Evolutionary conservation across 1,284 basidiomycete species (phyloP).

Genomic region (Austroboletus niveus): DNA sequence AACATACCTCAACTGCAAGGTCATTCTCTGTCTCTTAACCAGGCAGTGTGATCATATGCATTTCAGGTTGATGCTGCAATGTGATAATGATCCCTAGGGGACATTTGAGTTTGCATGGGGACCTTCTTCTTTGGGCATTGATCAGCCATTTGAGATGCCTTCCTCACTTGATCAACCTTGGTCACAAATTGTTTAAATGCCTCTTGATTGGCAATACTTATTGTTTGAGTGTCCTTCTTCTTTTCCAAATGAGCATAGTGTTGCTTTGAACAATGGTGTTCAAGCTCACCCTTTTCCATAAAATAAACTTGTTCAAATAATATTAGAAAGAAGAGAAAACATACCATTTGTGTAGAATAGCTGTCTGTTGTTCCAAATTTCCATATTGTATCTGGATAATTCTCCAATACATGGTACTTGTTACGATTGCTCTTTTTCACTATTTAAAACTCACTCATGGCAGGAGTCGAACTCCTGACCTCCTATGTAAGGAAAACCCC

Average conservation of each 20-base stretch:
- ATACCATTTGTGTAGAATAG: not conserved
- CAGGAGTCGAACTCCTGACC: too few relatives aligned
- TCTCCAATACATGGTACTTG: slow-evolving; percentile 1
- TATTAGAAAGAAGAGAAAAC: not conserved
- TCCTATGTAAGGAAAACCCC: too few relatives aligned
- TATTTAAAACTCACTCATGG: too few relatives aligned
- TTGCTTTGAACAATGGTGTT: not conserved
- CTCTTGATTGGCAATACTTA: not conserved
- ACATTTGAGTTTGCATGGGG: not conserved
- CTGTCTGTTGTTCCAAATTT: not conserved
- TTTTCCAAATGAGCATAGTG: not conserved
- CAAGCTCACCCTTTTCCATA: not conserved
- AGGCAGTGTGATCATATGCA: not conserved
- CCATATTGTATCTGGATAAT: slow-evolving; percentile 20
- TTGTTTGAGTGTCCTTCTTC: not conserved
- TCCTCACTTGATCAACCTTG: not conserved
- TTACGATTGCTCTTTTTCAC: too few relatives aligned
- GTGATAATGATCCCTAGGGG: not conserved
- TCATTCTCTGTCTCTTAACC: not conserved
- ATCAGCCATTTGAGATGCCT: not conserved
- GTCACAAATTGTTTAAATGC: not conserved
- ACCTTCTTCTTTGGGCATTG: too few relatives aligned
- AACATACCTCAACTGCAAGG: not conserved
- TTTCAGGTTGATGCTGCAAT: not conserved
- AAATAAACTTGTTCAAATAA: too few relatives aligned